These are phyloP conservation scores for Mitragyna speciosa DNA, from an alignment of 257 asterid genomes.

Conservation along the genomic window DNA sequence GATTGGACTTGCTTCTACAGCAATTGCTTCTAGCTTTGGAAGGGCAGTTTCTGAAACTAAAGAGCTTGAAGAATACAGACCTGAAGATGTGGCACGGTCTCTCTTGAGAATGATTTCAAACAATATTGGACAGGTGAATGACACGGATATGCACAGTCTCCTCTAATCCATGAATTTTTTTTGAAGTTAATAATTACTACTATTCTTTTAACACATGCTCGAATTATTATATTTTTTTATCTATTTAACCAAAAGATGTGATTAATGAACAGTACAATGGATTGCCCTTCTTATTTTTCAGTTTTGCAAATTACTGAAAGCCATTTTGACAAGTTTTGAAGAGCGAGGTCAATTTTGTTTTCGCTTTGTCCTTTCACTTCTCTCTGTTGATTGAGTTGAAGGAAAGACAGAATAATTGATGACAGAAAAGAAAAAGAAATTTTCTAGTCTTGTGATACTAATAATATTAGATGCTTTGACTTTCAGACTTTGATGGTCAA, in stretches of 20 bases:
- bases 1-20: slow-evolving; percentile 84
- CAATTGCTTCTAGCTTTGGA: slow-evolving; percentile 92
- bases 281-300: not conserved
- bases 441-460: not conserved
- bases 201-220: not conserved
- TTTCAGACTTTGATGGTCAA: not conserved
- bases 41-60: slow-evolving; percentile 72
- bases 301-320: not conserved
- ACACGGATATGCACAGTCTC: not conserved
- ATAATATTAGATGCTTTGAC: not conserved
- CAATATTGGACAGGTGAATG: slow-evolving; percentile 83
- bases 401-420: too few species aligned
- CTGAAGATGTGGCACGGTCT: slow-evolving; percentile 86
- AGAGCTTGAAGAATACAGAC: slow-evolving; percentile 67
- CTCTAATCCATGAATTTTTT: not conserved
- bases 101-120: slow-evolving; percentile 92
- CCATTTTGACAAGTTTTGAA: not conserved
- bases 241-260: not conserved
- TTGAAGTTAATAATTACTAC: not conserved
- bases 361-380: too few species aligned
- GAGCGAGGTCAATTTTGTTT: not conserved
- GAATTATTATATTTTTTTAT: too few species aligned
- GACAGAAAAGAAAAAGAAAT: not conserved
- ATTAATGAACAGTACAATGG: not conserved
- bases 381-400: not conserved